Evolutionary conservation across 2,329 filamentous ascomycete genomes (phyloP), one percentile per base, ranked within the genome.

Genomic region (Epichloe sylvatica): DNA sequence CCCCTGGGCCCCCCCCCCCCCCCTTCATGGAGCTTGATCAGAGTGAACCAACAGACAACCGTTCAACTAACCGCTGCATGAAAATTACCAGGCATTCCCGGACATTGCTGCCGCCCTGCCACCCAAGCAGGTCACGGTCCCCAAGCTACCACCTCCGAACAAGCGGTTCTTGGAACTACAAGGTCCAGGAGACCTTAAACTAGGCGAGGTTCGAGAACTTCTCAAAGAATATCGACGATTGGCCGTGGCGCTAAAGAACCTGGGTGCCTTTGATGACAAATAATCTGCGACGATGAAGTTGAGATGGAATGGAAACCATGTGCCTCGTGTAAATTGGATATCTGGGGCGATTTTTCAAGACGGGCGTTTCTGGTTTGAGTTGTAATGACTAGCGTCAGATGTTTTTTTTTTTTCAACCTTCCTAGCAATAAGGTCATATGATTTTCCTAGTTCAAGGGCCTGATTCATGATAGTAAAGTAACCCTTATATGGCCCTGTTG

Each of bases 201-300:
- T 91, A 25, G 77, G 80, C n/a, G 86, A 91, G 58, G 80, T 91
- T 17, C 67, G 83, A 23, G 78, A 84, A 50, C 67, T 91, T 45
- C 66, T 91, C 21, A 74, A 78, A 49, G 86, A 91, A 63, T 91
- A 91, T 59, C 78, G 85, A 57, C 72, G 86, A 48, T 67, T 91
- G 44, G 84, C 84, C 0, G 72, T 72, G 30, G 77, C 77, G 8
- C 63, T 90, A 51, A 79, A 78, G 57, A 77, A 81, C 45, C 67
- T 78, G 60, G 79, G 74, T 19, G 80, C 78, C 9, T 80, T 84
- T 59, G 73, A 74, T 52, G 68, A 69, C 17, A 65, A 65, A 50
- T 67, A 47, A 9, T 39, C 9, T 13, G 9, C 7, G 13, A 19
- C 25, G 15, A 35, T 36, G 25, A 6, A 21, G 23, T 34, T 11